Evolutionary conservation across 75 land plant species (phyloP).

Genomic region (Picea glauca): DNA sequence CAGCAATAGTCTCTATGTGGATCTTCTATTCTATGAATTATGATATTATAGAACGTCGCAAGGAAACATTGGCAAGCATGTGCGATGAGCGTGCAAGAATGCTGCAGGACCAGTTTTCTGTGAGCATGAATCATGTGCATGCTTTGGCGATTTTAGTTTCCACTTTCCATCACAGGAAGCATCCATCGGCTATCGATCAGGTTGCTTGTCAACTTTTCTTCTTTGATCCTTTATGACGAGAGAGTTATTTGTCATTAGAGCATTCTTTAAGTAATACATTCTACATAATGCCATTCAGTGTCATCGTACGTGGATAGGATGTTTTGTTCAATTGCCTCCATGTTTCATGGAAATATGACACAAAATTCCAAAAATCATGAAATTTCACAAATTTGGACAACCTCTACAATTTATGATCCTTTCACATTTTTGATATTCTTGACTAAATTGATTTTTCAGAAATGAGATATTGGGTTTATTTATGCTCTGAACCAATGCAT

Average conservation of each 20-base stretch:
- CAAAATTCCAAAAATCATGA: background rate
- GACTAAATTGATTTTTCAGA: background rate
- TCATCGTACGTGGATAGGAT: too few relatives aligned
- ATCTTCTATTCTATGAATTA: slow-evolving; percentile 25
- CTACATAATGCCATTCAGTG: background rate
- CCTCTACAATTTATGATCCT: background rate
- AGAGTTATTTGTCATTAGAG: background rate
- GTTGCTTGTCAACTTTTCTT: slow-evolving; percentile 8
- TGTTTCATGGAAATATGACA: too few relatives aligned
- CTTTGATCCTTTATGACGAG: background rate
- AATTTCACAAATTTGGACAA: background rate
- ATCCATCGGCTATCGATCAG: slow-evolving; percentile 46
- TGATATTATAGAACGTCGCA: background rate
- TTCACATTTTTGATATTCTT: background rate
- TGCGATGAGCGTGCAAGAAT: slow-evolving; percentile 55
- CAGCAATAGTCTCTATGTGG: slow-evolving; percentile 6
- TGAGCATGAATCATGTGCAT: slow-evolving; percentile 54
- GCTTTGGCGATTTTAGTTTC: slow-evolving; percentile 47
- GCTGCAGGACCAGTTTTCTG: slow-evolving; percentile 48
- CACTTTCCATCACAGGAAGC: slow-evolving; percentile 36
- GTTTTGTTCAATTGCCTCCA: too few relatives aligned
- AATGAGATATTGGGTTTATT: background rate
- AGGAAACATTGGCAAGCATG: slow-evolving; percentile 41
- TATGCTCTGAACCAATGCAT: background rate
- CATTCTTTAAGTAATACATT: background rate